Percentiles rank a stretch among this genome's conserved stretches.
These are phyloP conservation scores for Aspergillus affinis DNA, from an alignment of 495 filamentous ascomycete species.

Conservation along the genomic window DNA sequence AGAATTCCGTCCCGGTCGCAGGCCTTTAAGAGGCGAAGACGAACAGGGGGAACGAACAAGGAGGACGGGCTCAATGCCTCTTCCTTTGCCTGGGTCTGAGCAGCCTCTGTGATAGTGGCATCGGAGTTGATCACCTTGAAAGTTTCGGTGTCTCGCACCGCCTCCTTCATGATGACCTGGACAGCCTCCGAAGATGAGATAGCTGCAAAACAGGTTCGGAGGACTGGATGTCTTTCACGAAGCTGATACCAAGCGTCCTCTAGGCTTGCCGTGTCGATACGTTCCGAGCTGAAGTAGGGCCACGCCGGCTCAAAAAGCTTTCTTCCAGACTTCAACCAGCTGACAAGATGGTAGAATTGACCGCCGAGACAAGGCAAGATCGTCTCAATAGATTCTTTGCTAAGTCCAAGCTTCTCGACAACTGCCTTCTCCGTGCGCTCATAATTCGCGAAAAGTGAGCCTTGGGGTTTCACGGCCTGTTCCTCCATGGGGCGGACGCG, in stretches of 20 bases:
- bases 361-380: slow-evolving; percentile 66
- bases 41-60: slow-evolving; percentile 27
- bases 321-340: slow-evolving; percentile 63
- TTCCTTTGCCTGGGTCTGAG: slow-evolving; percentile 21
- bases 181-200: slow-evolving; percentile 35
- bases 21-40: slow-evolving; percentile 25
- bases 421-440: slow-evolving; percentile 29
- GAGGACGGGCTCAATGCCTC: slow-evolving; percentile 27
- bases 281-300: slow-evolving; percentile 43
- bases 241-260: slow-evolving; percentile 56
- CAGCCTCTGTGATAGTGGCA: slow-evolving; percentile 11
- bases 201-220: slow-evolving; percentile 62
- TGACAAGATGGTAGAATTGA: slow-evolving; percentile 68
- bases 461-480: slow-evolving; percentile 10
- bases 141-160: slow-evolving; percentile 16
- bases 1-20: slow-evolving; percentile 26
- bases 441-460: slow-evolving; percentile 20
- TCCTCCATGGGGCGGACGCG: slow-evolving; percentile 19
- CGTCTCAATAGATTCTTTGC: slow-evolving; percentile 46
- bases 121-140: slow-evolving; percentile 26
- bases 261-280: slow-evolving; percentile 35
- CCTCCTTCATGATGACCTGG: slow-evolving; percentile 37
- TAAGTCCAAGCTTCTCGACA: slow-evolving; percentile 33
- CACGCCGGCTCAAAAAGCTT: slow-evolving; percentile 64
- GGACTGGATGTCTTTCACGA: slow-evolving; percentile 50